Percentiles rank a stretch among this genome's conserved stretches.
These are phyloP conservation scores for carrot (Daucus carota) DNA, from an alignment of 129 eudicot species.

Conservation along the genomic window DNA sequence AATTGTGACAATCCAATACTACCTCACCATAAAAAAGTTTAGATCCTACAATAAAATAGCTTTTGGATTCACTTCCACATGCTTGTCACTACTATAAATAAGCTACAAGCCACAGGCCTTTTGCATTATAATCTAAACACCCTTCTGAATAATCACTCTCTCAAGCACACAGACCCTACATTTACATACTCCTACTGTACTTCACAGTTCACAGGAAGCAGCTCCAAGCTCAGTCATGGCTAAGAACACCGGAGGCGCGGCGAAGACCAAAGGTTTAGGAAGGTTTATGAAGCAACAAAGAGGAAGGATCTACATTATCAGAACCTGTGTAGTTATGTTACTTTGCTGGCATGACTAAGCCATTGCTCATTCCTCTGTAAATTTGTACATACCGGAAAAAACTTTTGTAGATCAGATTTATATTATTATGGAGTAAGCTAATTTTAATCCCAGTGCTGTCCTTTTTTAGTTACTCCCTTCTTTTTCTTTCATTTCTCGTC, in stretches of 20 bases:
- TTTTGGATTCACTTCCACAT: not conserved
- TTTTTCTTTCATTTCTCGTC: not conserved
- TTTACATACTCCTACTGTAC: not conserved
- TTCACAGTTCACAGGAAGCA: not conserved
- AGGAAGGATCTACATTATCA: conserved; percentile 60
- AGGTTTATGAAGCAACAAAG: conserved; percentile 58
- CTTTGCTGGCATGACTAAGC: conserved; percentile 48
- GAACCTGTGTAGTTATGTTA: conserved; percentile 57
- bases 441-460: not conserved
- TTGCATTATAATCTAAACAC: not conserved
- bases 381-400: not conserved
- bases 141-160: not conserved
- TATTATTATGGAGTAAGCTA: not conserved
- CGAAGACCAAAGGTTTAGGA: conserved; percentile 30
- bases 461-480: not conserved
- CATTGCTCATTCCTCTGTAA: not conserved
- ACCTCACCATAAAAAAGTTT: not conserved
- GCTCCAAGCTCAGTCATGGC: not conserved
- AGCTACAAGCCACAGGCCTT: not conserved
- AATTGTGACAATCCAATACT: too few species aligned
- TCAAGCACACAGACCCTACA: not conserved
- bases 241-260: conserved; percentile 1
- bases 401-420: conserved; percentile 1
- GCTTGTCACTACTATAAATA: conserved; percentile 1
- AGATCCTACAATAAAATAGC: not conserved